Percentiles rank a stretch among this genome's conserved stretches.
Evolutionary conservation across 192 early-diverging fungal species (phyloP).

Genomic region (Entomortierella lignicola): DNA sequence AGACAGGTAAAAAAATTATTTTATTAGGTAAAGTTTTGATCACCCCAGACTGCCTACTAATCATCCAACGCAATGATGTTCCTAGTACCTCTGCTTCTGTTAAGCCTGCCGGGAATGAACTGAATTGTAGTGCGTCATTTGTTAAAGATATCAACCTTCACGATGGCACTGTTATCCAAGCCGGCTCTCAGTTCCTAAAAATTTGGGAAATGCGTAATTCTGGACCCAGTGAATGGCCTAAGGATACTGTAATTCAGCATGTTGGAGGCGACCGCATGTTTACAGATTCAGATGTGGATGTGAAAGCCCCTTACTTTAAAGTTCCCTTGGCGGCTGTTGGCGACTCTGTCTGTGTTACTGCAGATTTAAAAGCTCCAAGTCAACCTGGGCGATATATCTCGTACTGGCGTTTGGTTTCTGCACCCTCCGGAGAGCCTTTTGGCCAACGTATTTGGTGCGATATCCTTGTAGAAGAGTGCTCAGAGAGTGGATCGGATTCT

Average conservation of each 20-base stretch:
- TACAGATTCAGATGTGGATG: slow-evolving; percentile 52
- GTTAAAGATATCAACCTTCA: slow-evolving; percentile 77
- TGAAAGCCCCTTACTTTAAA: slow-evolving; percentile 30
- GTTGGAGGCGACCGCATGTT: slow-evolving; percentile 65
- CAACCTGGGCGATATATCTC: slow-evolving; percentile 68
- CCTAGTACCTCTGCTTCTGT: not conserved
- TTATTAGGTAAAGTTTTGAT: no score
- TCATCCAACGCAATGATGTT: not conserved
- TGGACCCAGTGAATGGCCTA: slow-evolving; percentile 70
- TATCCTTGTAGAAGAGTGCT: slow-evolving; percentile 64
- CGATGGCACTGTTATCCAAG: slow-evolving; percentile 66
- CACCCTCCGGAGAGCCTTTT: slow-evolving; percentile 69
- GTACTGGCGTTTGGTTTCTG: slow-evolving; percentile 71
- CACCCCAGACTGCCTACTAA: not conserved
- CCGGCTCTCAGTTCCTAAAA: slow-evolving; percentile 71
- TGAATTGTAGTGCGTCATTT: slow-evolving; percentile 52
- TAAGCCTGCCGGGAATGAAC: not conserved
- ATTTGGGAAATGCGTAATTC: slow-evolving; percentile 78
- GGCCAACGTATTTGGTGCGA: slow-evolving; percentile 77
- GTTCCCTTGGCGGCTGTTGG: slow-evolving; percentile 63
- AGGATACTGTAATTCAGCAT: slow-evolving; percentile 64
- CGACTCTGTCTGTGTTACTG: slow-evolving; percentile 67
- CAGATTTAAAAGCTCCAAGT: slow-evolving; percentile 72
- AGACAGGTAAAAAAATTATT: no score
- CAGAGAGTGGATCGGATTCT: slow-evolving; percentile 53